Percentiles rank a stretch among this genome's conserved stretches.
Conservation (phyloP, 2,329 filamentous ascomycete genomes). For the Blastomyces percursus region DNA sequence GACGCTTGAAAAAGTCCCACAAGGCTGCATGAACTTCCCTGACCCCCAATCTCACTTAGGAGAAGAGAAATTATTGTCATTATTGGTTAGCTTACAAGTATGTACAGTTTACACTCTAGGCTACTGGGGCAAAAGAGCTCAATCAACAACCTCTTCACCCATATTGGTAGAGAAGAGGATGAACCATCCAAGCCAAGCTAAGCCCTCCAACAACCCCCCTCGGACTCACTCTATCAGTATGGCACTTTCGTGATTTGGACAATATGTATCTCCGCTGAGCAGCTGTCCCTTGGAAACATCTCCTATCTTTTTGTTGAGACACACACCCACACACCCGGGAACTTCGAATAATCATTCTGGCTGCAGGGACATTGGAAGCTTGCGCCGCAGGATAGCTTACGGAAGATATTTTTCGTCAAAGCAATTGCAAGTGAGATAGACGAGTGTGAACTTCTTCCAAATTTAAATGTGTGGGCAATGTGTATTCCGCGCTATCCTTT, state of each 20-base stretch:
- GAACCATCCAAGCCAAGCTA: too few relatives aligned
- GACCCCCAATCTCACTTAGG: too few relatives aligned
- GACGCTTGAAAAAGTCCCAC: neutral
- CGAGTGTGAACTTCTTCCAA: neutral
- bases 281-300: neutral
- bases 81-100: neutral
- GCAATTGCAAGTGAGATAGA: neutral
- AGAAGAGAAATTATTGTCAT: neutral
- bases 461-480: neutral
- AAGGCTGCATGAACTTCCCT: neutral
- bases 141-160: too few relatives aligned
- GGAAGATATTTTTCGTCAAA: neutral
- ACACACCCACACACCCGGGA: neutral
- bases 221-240: too few relatives aligned
- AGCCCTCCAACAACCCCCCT: too few relatives aligned
- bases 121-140: too few relatives aligned
- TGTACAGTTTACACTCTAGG: too few relatives aligned
- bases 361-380: neutral
- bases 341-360: neutral
- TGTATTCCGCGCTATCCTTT: neutral
- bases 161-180: too few relatives aligned
- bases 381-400: neutral
- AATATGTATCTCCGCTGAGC: neutral
- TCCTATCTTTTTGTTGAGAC: neutral
- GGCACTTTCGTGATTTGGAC: too few relatives aligned